A percentile compares a stretch with the other conserved stretches of the same genome.
These are phyloP conservation scores for Penicillium sp. DNA, from an alignment of 2,329 filamentous ascomycete genomes.

Conservation along the genomic window DNA sequence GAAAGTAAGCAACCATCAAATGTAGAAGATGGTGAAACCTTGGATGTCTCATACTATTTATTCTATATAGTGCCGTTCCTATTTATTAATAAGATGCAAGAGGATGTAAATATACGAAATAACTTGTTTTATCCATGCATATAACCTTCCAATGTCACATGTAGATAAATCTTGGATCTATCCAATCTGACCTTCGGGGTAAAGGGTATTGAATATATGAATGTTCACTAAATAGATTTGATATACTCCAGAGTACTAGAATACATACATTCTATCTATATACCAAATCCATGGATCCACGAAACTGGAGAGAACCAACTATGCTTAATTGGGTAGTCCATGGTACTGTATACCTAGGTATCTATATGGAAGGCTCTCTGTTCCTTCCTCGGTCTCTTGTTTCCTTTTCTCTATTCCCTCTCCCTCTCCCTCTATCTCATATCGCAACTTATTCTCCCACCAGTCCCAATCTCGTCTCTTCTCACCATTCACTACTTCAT, in stretches of 20 bases:
- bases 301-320: not conserved
- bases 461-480: slow-evolving; percentile 5
- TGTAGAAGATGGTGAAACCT: not conserved
- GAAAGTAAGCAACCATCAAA: not conserved
- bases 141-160: no score
- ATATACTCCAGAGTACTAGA: no score
- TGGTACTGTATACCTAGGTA: not conserved
- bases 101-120: no score
- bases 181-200: no score
- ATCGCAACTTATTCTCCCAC: slow-evolving; percentile 31
- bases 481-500: slow-evolving; percentile 9
- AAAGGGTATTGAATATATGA: no score
- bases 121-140: no score
- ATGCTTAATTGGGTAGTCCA: slow-evolving; percentile 3
- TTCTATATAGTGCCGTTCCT: not conserved
- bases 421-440: not conserved
- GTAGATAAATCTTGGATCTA: no score
- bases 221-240: no score
- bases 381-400: not conserved
- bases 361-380: not conserved
- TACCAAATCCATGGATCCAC: not conserved
- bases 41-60: not conserved
- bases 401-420: slow-evolving; percentile 7
- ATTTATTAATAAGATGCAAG: not conserved
- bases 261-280: no score